Evolutionary conservation across 768 basidiomycete species (phyloP), one percentile per base, ranked within the genome.

Genomic region (Xerocomus potaroensis): DNA sequence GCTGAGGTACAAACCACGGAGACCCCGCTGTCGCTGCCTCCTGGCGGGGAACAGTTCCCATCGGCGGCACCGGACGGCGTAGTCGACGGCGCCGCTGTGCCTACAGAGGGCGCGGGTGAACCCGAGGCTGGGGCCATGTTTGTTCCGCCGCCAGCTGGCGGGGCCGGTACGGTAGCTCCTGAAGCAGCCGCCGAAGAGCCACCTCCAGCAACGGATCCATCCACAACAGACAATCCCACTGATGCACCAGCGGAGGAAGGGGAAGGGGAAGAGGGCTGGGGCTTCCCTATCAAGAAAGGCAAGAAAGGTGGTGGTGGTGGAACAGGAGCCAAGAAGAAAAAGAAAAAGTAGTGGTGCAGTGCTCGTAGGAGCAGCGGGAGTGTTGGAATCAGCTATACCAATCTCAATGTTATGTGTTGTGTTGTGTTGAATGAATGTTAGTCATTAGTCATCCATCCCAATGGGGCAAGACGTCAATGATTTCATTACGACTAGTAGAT

Each of bases 241-340:
- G 45, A 39, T 16, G 22, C 27, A 12, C 45, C 14, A 8, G 38
- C 10, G 19, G 45, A 47, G 15, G 46, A 41, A 16, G 46, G 21
- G 1, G 24, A 23, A 16, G 37, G 12, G 5, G 42, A 43, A 0
- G 33, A 34, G 3, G 22, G 15, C 3, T 18, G 26, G 12, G 26
- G 10, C 4, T 4, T 19, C 1, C 1, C 22, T 0, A 12, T 3
- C 14, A 49, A 49, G 38, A 43, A 43, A 15, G 16, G 16, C 4
- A 48, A 39, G n/a, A 43, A 32, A 15, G 29, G 29, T 14, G 43
- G 43, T 23, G 47, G 39, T 22, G 50, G 41, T 27, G 45, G 22
- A 23, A 32, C n/a, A 5, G 32, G 23, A 0, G 37, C n/a, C 1
- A 49, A 46, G 22, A 48, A 41, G 47, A 55, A 49, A 15, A 55